phyloP scores from a whole-genome alignment of 1,284 basidiomycete species.

The Ustilago curta region DNA sequence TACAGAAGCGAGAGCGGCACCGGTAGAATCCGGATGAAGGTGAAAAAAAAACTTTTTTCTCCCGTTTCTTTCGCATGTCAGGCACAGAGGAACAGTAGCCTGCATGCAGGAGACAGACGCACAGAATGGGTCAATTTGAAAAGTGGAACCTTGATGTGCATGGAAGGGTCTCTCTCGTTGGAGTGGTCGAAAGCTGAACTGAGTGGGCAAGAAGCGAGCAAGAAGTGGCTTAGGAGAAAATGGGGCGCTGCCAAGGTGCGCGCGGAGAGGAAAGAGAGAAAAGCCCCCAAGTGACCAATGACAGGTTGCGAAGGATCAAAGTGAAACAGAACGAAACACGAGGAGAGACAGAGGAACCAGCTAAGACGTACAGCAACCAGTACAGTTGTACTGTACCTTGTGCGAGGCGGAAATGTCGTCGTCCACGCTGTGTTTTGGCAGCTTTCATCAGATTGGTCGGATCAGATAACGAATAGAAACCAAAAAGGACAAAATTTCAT shows the following conservation, averaged over 20 bases:
- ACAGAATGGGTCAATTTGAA: neutral
- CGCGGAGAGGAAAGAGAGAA: too few species aligned
- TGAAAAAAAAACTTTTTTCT: constrained; percentile 3
- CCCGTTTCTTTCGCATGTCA: constrained; percentile 3
- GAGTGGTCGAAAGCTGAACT: neutral
- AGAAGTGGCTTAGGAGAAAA: neutral
- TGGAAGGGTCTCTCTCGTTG: neutral
- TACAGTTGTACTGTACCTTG: too few species aligned
- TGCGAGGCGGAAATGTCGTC: neutral
- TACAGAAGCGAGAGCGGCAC: neutral
- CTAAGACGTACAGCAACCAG: too few species aligned
- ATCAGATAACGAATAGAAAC: constrained; percentile 27
- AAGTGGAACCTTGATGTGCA: constrained; percentile 7
- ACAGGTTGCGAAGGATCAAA: too few species aligned
- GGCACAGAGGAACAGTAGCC: constrained; percentile 2
- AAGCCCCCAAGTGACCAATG: too few species aligned
- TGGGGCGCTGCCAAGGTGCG: too few species aligned
- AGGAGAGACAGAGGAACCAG: too few species aligned
- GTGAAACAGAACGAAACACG: too few species aligned
- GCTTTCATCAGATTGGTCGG: constrained; percentile 32
- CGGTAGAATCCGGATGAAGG: constrained; percentile 4
- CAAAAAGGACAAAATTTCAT: constrained; percentile 5
- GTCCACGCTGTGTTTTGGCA: constrained; percentile 7
- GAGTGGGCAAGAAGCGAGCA: neutral
- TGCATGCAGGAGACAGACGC: neutral